Evolutionary conservation across 495 filamentous ascomycete species (phyloP).

Genomic region (Talaromyces thailandensis): DNA sequence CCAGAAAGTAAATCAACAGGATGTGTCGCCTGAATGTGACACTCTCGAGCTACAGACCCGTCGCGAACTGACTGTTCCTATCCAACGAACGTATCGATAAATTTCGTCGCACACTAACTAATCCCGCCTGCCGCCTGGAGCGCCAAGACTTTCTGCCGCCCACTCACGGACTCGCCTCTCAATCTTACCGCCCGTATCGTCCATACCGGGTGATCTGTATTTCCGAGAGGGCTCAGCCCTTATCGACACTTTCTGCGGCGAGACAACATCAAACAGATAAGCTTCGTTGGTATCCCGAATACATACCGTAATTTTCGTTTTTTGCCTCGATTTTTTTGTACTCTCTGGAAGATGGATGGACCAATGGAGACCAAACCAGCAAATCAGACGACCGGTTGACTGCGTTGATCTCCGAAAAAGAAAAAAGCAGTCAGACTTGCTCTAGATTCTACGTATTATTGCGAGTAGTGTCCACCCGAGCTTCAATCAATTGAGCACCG

Average conservation of each 20-base stretch:
- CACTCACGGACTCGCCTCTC: not conserved
- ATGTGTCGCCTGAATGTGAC: not conserved
- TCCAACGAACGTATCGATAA: not conserved
- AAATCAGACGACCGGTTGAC: not conserved
- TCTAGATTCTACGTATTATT: not conserved
- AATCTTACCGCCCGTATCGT: not conserved
- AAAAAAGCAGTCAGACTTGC: not conserved
- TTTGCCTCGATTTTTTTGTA: not conserved
- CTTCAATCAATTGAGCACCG: not conserved
- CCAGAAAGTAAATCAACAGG: not conserved
- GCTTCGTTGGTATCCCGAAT: not conserved
- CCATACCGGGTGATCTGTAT: not conserved
- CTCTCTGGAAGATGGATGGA: too few species aligned
- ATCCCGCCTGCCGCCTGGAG: not conserved
- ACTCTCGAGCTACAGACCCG: not conserved
- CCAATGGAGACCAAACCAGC: not conserved
- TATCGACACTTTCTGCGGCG: not conserved
- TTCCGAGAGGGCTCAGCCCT: constrained; percentile 6
- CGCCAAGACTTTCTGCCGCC: constrained; percentile 1
- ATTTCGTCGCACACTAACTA: constrained; percentile 2
- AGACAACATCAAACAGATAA: not conserved
- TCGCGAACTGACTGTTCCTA: not conserved
- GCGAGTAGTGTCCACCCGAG: not conserved
- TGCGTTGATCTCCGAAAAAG: not conserved
- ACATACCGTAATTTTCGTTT: not conserved